These are phyloP conservation scores for Trichosporon ovoides DNA, from an alignment of 1,284 basidiomycete species.

Conservation along the genomic window DNA sequence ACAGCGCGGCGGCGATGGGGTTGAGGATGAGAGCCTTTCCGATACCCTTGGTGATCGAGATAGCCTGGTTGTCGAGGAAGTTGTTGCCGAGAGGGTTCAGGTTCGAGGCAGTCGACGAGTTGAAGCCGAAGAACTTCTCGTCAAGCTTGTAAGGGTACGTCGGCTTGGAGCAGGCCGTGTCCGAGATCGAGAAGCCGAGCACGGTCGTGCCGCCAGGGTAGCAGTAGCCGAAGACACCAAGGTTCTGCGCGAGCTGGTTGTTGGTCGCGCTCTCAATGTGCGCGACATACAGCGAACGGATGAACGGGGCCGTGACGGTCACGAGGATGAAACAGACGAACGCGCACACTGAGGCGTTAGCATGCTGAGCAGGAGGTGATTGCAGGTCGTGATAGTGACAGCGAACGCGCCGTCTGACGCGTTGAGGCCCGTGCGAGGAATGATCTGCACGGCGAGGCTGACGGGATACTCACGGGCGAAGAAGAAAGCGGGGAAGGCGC, in stretches of 20 bases:
- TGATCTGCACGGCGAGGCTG: not conserved
- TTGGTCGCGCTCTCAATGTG: not conserved
- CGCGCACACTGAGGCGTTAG: constrained; percentile 8
- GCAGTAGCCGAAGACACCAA: constrained; percentile 10
- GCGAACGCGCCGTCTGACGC: not conserved
- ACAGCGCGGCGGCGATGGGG: constrained; percentile 11
- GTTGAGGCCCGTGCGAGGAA: not conserved
- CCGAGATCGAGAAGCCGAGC: constrained; percentile 9
- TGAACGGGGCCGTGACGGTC: constrained; percentile 12
- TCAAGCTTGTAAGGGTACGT: constrained; percentile 8
- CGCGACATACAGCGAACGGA: constrained; percentile 7
- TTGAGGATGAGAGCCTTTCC: constrained; percentile 13
- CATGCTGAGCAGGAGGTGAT: not conserved
- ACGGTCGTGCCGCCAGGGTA: constrained; percentile 9
- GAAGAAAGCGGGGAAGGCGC: constrained; percentile 11
- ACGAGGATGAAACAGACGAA: constrained; percentile 13
- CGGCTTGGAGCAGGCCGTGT: constrained; percentile 8
- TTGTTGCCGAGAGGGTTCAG: constrained; percentile 7
- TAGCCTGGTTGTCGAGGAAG: constrained; percentile 4
- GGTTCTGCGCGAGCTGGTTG: constrained; percentile 7
- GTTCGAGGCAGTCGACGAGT: not conserved
- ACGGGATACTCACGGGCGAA: constrained; percentile 6
- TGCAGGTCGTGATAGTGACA: too few species aligned
- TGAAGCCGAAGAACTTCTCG: constrained; percentile 10
- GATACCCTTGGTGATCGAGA: constrained; percentile 3